Conservation (phyloP, 2,329 filamentous ascomycete species). For the Pseudofabraea citricarpa region DNA sequence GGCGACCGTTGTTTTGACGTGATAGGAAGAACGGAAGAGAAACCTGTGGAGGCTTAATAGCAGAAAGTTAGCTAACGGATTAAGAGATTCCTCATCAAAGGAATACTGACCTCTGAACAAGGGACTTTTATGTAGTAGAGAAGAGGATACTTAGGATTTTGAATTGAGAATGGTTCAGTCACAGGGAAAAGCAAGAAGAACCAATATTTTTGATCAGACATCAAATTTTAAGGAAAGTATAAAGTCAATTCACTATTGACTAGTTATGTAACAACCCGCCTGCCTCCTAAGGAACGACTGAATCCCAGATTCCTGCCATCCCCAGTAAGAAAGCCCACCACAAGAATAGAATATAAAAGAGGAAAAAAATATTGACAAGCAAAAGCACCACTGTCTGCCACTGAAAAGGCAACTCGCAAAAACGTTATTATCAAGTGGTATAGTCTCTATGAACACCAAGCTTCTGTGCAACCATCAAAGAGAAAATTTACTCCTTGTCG, state of each 20-base stretch:
- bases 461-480: background rate
- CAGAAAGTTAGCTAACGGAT: too few species aligned
- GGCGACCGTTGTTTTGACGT: too few species aligned
- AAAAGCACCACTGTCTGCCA: background rate
- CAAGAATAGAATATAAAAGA: constrained; percentile 4
- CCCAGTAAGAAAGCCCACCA: constrained; percentile 9
- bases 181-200: too few species aligned
- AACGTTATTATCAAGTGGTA: background rate
- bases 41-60: too few species aligned
- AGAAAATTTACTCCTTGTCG: constrained; percentile 12
- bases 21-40: too few species aligned
- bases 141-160: too few species aligned
- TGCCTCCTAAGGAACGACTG: constrained; percentile 10
- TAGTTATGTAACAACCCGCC: constrained; percentile 5
- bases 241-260: constrained; percentile 10
- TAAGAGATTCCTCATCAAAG: too few species aligned
- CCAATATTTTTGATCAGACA: constrained; percentile 1
- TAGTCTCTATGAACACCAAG: background rate
- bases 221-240: constrained; percentile 14
- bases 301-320: constrained; percentile 12
- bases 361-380: background rate
- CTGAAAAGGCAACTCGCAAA: background rate
- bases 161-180: too few species aligned
- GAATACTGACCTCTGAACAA: too few species aligned
- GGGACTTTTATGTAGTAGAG: too few species aligned